Evolutionary conservation across 2,329 filamentous ascomycete genomes (phyloP).

Genomic region (Sporothrix sp.): DNA sequence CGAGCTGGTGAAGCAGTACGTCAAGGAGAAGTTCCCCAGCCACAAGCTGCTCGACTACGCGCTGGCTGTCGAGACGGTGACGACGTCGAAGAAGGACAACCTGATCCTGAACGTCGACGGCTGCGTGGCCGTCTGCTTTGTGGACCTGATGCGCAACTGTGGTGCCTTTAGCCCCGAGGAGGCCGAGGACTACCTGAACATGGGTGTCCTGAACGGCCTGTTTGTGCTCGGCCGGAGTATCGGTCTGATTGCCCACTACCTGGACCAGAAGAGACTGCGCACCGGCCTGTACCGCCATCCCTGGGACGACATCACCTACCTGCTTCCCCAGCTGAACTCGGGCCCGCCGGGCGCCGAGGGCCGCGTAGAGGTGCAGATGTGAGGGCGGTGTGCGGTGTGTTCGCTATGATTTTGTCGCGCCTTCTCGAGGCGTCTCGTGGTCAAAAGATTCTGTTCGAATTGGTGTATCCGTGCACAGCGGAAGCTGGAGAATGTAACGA

Average conservation of each 20-base stretch:
- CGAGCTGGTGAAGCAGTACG: constrained; percentile 98
- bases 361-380: constrained; percentile 81
- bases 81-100: constrained; percentile 99
- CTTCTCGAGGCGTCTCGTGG: constrained; percentile 2
- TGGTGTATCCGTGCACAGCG: neutral
- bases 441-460: neutral
- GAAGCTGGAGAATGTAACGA: constrained; percentile 2
- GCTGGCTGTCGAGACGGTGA: constrained; percentile 93
- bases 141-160: constrained; percentile 94
- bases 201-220: constrained; percentile 98
- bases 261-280: constrained; percentile 98
- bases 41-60: constrained; percentile 99
- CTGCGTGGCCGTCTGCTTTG: constrained; percentile 96
- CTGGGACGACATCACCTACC: constrained; percentile 97
- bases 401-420: neutral
- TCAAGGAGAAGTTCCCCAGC: constrained; percentile 91
- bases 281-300: constrained; percentile 98
- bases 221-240: constrained; percentile 97
- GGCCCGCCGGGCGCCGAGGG: constrained; percentile 67
- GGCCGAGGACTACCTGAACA: constrained; percentile 96
- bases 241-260: constrained; percentile 98
- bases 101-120: constrained; percentile 98
- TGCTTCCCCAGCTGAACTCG: constrained; percentile 70
- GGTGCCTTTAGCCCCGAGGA: constrained; percentile 94
- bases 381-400: constrained; percentile 20